These are phyloP conservation scores for Pleoardoris graminearum DNA, from an alignment of 2,329 filamentous ascomycete species.

Conservation along the genomic window DNA sequence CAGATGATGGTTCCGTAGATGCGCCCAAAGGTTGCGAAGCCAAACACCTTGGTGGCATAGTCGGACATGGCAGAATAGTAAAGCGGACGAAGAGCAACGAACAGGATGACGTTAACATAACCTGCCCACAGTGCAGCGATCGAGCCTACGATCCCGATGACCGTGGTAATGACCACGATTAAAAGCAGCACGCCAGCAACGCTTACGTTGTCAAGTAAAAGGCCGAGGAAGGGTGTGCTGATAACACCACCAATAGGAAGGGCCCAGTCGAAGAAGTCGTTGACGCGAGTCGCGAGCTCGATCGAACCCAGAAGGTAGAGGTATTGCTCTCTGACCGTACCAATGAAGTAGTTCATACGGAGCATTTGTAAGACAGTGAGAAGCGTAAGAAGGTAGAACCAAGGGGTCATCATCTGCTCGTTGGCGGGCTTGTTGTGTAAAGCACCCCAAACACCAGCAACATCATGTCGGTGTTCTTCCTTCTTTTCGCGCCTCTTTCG, in stretches of 20 bases:
- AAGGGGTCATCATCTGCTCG: constrained; percentile 75
- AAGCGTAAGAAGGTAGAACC: constrained; percentile 81
- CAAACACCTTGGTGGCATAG: constrained; percentile 88
- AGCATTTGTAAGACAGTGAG: constrained; percentile 68
- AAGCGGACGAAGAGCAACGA: constrained; percentile 81
- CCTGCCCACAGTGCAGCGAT: constrained; percentile 70
- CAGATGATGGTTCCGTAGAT: constrained; percentile 90
- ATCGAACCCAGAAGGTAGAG: constrained; percentile 68
- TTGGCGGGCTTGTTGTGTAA: constrained; percentile 72
- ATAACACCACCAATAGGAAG: constrained; percentile 78
- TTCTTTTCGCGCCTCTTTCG: constrained; percentile 62
- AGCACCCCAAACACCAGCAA: constrained; percentile 80
- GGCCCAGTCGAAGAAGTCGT: constrained; percentile 82
- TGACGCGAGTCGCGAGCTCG: constrained; percentile 66
- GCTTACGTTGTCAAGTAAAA: constrained; percentile 73
- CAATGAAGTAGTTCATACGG: constrained; percentile 87
- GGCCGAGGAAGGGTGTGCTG: constrained; percentile 80
- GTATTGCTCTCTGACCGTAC: constrained; percentile 82
- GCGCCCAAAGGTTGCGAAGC: constrained; percentile 84
- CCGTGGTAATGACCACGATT: constrained; percentile 70
- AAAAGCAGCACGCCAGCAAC: constrained; percentile 70
- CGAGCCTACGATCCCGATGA: constrained; percentile 74
- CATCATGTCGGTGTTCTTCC: constrained; percentile 69
- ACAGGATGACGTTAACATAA: constrained; percentile 74
- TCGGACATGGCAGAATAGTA: constrained; percentile 91